Conservation (phyloP, 768 basidiomycete genomes). For the Coprinopsis strossmayeri region DNA sequence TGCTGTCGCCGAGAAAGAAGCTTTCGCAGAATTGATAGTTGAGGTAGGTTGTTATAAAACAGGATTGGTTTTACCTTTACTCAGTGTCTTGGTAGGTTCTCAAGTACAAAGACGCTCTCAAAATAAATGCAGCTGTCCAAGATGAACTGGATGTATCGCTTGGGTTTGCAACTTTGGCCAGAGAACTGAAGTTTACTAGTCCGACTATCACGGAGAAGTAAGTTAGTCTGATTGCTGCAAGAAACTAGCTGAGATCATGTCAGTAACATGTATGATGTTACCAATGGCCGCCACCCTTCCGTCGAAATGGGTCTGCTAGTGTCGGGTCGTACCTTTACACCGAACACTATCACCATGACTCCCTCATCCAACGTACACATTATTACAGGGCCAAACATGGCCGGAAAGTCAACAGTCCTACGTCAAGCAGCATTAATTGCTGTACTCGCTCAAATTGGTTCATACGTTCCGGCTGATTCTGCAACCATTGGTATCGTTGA, state of each 20-base stretch:
- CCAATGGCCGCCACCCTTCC: conserved; percentile 84
- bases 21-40: conserved; percentile 60
- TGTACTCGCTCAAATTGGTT: conserved; percentile 88
- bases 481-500: conserved; percentile 85
- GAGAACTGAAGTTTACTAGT: conserved; percentile 68
- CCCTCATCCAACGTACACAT: conserved; percentile 61
- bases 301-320: conserved; percentile 83
- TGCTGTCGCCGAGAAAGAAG: conserved; percentile 56
- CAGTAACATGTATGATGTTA: conserved; percentile 50
- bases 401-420: conserved; percentile 88
- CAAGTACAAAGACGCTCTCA: conserved; percentile 45
- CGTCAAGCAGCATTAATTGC: conserved; percentile 87
- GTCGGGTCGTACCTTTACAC: conserved; percentile 71
- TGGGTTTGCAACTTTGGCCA: conserved; percentile 75
- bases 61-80: no score
- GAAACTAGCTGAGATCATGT: conserved; percentile 7
- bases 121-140: conserved; percentile 68
- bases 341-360: conserved; percentile 69
- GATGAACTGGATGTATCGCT: conserved; percentile 86
- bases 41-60: no score
- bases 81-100: conserved; percentile 45
- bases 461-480: conserved; percentile 84
- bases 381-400: conserved; percentile 96
- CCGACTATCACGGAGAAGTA: conserved; percentile 70
- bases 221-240: conserved; percentile 16